Percentiles rank a stretch among this genome's conserved stretches.
These are phyloP conservation scores for Russula olivacea DNA, from an alignment of 768 basidiomycete species.

Conservation along the genomic window DNA sequence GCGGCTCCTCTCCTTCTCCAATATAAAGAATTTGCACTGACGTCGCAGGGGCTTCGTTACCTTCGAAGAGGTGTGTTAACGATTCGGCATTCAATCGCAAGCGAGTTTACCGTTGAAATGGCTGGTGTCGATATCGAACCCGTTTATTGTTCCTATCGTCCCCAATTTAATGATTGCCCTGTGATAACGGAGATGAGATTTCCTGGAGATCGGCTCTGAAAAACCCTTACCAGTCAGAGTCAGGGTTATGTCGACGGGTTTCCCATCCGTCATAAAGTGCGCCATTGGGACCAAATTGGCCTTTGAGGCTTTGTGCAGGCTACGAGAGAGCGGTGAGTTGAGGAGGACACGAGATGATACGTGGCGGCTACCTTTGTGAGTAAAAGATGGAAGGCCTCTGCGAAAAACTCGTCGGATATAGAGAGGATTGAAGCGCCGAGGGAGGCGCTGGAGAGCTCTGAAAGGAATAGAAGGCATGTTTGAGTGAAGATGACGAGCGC, in stretches of 20 bases:
- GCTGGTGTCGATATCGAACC: constrained; percentile 93
- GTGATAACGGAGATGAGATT: neutral
- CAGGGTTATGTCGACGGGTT: constrained; percentile 78
- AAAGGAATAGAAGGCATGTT: neutral
- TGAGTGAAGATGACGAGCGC: neutral
- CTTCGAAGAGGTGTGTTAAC: constrained; percentile 35
- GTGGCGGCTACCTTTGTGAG: constrained; percentile 56
- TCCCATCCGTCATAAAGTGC: constrained; percentile 97
- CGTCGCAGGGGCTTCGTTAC: constrained; percentile 81
- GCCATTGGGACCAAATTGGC: constrained; percentile 96
- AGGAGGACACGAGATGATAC: neutral
- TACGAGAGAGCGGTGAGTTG: constrained; percentile 30
- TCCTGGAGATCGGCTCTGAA: neutral
- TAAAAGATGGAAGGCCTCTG: constrained; percentile 75
- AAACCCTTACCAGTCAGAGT: constrained; percentile 71
- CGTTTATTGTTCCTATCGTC: constrained; percentile 60
- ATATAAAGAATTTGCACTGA: constrained; percentile 60
- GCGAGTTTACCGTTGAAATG: constrained; percentile 72
- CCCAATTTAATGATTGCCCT: constrained; percentile 93
- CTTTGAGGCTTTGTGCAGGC: constrained; percentile 86
- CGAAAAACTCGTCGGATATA: constrained; percentile 96
- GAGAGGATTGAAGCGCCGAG: constrained; percentile 70
- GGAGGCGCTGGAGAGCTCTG: constrained; percentile 85
- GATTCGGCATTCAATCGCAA: neutral
- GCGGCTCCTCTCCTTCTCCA: constrained; percentile 36